phyloP scores from a whole-genome alignment of 1,284 basidiomycete genomes.

The Athelia sp. region DNA sequence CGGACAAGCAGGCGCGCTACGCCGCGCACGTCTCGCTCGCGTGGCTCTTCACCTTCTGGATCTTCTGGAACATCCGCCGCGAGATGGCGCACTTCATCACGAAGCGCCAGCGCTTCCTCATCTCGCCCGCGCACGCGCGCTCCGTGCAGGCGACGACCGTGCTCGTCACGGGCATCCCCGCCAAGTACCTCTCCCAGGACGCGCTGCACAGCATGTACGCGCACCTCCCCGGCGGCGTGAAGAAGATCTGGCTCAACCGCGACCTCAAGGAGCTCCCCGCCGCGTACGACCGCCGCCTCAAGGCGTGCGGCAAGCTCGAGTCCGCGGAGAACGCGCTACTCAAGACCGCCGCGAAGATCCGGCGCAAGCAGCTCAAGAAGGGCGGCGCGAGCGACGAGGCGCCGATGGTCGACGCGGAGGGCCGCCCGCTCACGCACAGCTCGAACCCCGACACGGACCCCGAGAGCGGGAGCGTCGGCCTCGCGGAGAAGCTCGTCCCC shows the following conservation, averaged over 20 bases:
- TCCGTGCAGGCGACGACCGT: constrained; percentile 85
- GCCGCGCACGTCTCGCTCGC: constrained; percentile 73
- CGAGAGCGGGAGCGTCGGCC: constrained; percentile 35
- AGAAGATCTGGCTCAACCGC: constrained; percentile 88
- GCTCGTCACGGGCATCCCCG: constrained; percentile 86
- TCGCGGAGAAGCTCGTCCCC: constrained; percentile 61
- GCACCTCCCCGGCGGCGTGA: constrained; percentile 80
- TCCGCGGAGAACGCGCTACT: constrained; percentile 77
- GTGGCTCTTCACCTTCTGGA: constrained; percentile 80
- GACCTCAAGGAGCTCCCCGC: constrained; percentile 46
- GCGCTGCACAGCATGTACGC: constrained; percentile 68
- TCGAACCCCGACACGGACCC: constrained; percentile 31
- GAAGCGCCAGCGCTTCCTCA: constrained; percentile 82
- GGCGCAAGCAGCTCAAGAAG: constrained; percentile 42
- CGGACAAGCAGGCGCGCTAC: constrained; percentile 51
- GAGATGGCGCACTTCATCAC: constrained; percentile 83
- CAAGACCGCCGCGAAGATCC: constrained; percentile 67
- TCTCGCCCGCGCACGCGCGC: constrained; percentile 65
- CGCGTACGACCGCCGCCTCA: constrained; percentile 73
- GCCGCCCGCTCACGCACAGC: constrained; percentile 3
- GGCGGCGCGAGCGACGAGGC: constrained; percentile 14
- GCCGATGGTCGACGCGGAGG: constrained; percentile 14
- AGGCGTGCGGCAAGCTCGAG: constrained; percentile 79
- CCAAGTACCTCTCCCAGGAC: constrained; percentile 62
- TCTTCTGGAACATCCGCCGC: constrained; percentile 74